Evolutionary conservation across 495 filamentous ascomycete genomes (phyloP).

Genomic region (Lasiosphaeriaceae sp.): DNA sequence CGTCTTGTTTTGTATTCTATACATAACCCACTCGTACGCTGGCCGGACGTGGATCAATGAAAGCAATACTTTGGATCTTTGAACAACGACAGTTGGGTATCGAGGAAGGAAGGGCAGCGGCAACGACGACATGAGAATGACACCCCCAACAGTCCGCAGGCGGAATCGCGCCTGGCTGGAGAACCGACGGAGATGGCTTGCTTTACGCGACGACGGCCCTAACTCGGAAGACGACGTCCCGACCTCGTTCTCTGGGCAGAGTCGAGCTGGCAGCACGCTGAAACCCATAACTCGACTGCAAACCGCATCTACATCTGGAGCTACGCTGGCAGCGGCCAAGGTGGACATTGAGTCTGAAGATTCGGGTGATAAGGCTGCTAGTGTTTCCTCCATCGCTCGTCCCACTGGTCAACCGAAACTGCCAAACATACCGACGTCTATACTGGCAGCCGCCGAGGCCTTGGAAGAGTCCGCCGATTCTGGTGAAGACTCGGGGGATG

Average conservation of each 20-base stretch:
- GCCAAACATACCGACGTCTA: background rate
- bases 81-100: background rate
- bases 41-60: background rate
- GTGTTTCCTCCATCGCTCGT: too few relatives aligned
- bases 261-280: background rate
- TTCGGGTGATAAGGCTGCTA: too few relatives aligned
- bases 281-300: background rate
- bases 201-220: slow-evolving; percentile 2
- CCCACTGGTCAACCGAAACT: background rate
- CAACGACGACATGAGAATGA: slow-evolving; percentile 6
- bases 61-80: background rate
- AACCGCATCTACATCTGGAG: background rate
- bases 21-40: background rate
- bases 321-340: too few relatives aligned
- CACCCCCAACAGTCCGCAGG: slow-evolving; percentile 11
- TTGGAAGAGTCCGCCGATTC: slow-evolving; percentile 1
- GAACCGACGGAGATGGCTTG: slow-evolving; percentile 5
- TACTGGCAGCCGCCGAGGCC: background rate
- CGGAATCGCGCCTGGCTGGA: slow-evolving; percentile 2
- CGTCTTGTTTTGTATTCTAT: background rate
- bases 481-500: background rate
- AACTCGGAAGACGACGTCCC: background rate
- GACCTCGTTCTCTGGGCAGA: background rate
- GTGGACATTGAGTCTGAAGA: too few relatives aligned
- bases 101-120: background rate